Evolutionary conservation across 208 protist species (phyloP), one percentile per base, ranked within the genome.

Genomic region (Porcisia deanei): DNA sequence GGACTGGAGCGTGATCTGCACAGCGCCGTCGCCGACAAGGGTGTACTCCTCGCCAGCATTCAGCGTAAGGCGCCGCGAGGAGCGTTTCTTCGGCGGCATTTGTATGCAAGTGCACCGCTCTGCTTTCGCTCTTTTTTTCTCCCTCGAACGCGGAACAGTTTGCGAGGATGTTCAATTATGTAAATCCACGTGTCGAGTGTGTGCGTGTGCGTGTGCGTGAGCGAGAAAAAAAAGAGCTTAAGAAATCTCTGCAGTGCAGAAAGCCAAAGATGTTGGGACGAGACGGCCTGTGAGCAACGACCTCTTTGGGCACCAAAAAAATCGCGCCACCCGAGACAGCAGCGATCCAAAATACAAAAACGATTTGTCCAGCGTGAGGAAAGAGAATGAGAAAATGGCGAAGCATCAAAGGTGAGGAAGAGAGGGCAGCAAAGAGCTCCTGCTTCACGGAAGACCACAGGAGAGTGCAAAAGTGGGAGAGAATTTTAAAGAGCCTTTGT

Each of bases 41-140:
- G 86, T 88, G 67, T 87, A 92, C 84, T 96, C 90, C 87, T 95
- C 87, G 18, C 90, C 92, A 1, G 92, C 90, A 66, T 86, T 89
- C 61, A 96, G 84, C 10, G 83, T 85, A 43, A 96, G 77, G 47
- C 81, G 84, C 2, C 76, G 77, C 45, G 67, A 39, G n/a, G 63
- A 45, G 39, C 82, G 84, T 65, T 86, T 82, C 55, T 85, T 87
- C 43, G 83, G 86, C 14, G 79, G 77, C 89, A 94, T 93, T n/a
- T 47, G 25, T 47, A 60, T 63, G 49, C 22, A 30, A 37, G 73
- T 47, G 66, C 43, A 20, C 12, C 25, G 9, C 47, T 25, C 66
- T 8, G 30, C 34, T 25, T 14, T 54, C 52, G 0, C 30, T 30
- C 53, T 59, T 34, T 69, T 65, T 6, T 49, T 60, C 45, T 58